A percentile compares a stretch with the other conserved stretches of the same genome.
Evolutionary conservation across 2,329 filamentous ascomycete species (phyloP).

Genomic region (Nemania sp.): DNA sequence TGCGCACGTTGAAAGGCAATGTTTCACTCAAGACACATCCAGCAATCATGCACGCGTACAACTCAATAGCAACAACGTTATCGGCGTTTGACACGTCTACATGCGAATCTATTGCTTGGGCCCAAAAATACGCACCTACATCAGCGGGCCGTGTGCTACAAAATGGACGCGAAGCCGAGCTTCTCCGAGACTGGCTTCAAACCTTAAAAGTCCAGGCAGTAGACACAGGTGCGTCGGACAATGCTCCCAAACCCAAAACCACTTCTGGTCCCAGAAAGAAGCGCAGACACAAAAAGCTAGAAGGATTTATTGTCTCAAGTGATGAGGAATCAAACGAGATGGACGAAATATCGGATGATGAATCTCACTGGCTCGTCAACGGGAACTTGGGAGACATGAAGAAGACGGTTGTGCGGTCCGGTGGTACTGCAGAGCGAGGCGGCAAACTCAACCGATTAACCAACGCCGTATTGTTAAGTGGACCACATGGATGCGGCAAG

Average conservation of each 20-base stretch:
- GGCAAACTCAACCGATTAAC: constrained; percentile 64
- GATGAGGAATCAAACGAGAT: constrained; percentile 79
- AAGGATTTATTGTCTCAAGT: constrained; percentile 83
- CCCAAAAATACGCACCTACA: constrained; percentile 84
- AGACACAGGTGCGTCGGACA: constrained; percentile 66
- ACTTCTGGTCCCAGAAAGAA: constrained; percentile 65
- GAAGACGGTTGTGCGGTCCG: constrained; percentile 66
- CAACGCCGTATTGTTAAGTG: constrained; percentile 89
- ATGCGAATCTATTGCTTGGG: constrained; percentile 81
- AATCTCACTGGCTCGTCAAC: constrained; percentile 60
- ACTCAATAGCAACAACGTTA: constrained; percentile 68
- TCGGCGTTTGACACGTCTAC: constrained; percentile 84
- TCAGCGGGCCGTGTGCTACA: constrained; percentile 81
- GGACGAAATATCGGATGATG: constrained; percentile 74
- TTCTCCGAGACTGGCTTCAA: constrained; percentile 85
- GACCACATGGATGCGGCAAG: constrained; percentile 91
- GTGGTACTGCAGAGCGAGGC: constrained; percentile 37
- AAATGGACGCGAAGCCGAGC: constrained; percentile 72
- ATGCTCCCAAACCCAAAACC: constrained; percentile 50
- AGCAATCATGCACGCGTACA: constrained; percentile 69
- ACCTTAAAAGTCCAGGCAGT: constrained; percentile 82
- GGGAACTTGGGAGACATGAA: constrained; percentile 55
- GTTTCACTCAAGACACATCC: constrained; percentile 61
- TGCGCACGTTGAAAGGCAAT: constrained; percentile 52
- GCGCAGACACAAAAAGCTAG: constrained; percentile 78